Evolutionary conservation across 768 basidiomycete genomes (phyloP), one percentile per base, ranked within the genome.

Genomic region (Trametes cubensis): DNA sequence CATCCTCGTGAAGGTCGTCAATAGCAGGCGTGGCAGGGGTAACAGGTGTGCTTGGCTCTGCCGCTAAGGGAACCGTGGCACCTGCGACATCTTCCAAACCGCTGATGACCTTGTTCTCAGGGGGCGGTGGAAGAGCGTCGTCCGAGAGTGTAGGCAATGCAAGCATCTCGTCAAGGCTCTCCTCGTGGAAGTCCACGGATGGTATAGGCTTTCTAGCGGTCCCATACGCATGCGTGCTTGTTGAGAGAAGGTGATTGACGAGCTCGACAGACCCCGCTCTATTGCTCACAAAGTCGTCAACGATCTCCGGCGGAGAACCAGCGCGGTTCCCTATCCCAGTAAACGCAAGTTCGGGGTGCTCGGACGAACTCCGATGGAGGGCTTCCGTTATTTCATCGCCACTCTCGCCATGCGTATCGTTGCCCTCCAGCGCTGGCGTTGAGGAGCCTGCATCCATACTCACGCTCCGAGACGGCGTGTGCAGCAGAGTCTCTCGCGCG

Each of bases 1-100:
- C 73, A 25, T 71, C 74, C 2, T 77, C 73, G 34, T 70, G 69
- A 3, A 63, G 70, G 2, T 77, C 73, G 44, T 72, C 70, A 3
- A 62, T 69, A 0, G 68, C 71, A 11, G 54, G 58, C 3, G 63
- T 8, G 61, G 11, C 48, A 15, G 40, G 26, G 6, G 40, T 74
- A 2, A 58, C 75, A 0, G 68, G 70, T 0, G 66, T 6, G 62
- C 68, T 10, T 25, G 44, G 25, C 23, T 47, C 13, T 47, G 46
- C 23, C 7, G 21, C 13, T 6, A 44, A 20, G 15, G 42, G n/a
- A 7, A 10, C 6, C 46, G 8, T 14, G 14, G 23, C 13, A 7
- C 25, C 21, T 25, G n/a, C 7, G 21, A 6, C 7, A 3, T 14
- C n/a, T 48, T 38, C 14, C 20, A 41, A 26, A 15, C 15, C 18